A percentile compares a stretch with the other conserved stretches of the same genome.
Evolutionary conservation across 2,329 filamentous ascomycete genomes (phyloP).

Genomic region (Sordariomycetes sp.): DNA sequence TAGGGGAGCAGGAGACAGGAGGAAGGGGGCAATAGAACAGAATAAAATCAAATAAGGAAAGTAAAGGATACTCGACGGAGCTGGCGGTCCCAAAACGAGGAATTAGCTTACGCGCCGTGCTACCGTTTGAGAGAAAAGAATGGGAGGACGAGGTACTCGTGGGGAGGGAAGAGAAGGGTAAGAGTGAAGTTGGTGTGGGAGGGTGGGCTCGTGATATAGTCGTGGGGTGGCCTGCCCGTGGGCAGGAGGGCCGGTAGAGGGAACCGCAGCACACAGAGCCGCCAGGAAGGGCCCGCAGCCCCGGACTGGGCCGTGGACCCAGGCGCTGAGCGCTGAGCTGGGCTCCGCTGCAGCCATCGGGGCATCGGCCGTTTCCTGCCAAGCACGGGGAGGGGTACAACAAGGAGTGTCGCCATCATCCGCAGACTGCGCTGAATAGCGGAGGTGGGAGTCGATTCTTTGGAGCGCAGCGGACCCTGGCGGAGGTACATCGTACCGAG

Average conservation of each 20-base stretch:
- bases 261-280: background rate
- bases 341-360: background rate
- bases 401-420: background rate
- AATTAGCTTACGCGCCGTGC: conserved; percentile 51
- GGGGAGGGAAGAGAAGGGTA: conserved; percentile 33
- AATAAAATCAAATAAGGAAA: conserved; percentile 23
- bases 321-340: background rate
- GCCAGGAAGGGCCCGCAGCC: background rate
- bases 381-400: background rate
- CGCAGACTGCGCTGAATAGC: background rate
- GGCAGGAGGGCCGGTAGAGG: background rate
- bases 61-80: conserved; percentile 28
- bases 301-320: background rate
- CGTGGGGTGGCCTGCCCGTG: background rate
- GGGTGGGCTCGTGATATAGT: conserved; percentile 7
- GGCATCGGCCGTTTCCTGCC: background rate
- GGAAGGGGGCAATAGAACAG: conserved; percentile 5
- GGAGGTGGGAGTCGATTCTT: background rate
- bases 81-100: conserved; percentile 44
- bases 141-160: conserved; percentile 46
- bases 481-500: background rate
- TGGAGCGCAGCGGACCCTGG: background rate
- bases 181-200: conserved; percentile 22
- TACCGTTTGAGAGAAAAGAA: conserved; percentile 45
- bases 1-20: conserved; percentile 9